Conservation (phyloP, 106 monocot species). For the Triglochin maritima region DNA sequence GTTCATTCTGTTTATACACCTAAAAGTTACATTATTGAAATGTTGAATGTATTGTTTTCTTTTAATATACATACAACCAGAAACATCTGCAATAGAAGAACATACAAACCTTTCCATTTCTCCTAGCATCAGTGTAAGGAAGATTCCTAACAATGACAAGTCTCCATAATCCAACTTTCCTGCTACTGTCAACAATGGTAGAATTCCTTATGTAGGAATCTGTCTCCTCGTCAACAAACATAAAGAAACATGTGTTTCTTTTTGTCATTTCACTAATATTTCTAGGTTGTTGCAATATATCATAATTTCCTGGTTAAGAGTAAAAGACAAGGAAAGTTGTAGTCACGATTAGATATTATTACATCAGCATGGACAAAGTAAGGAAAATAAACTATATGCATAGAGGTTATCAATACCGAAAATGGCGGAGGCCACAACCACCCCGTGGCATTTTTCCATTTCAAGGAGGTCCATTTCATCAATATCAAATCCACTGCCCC, state of each 20-base stretch:
- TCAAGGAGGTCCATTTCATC: conserved; percentile 60
- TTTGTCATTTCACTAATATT: conserved; percentile 64
- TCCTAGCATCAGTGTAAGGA: conserved; percentile 78
- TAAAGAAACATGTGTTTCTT: conserved; percentile 61
- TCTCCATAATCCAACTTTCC: conserved; percentile 74
- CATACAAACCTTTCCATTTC: conserved; percentile 76
- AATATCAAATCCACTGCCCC: conserved; percentile 80
- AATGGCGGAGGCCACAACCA: conserved; percentile 93
- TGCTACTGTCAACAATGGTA: conserved; percentile 29
- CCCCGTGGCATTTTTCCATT: conserved; percentile 79
- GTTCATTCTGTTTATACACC: too few relatives aligned
- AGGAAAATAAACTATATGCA: neutral
- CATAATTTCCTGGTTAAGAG: conserved; percentile 72
- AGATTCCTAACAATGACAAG: conserved; percentile 74
- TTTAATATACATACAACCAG: too few relatives aligned
- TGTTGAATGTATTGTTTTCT: too few relatives aligned
- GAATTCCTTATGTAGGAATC: conserved; percentile 66
- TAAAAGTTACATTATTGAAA: too few relatives aligned
- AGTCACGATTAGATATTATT: neutral
- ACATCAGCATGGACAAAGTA: neutral
- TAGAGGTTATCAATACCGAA: conserved; percentile 38
- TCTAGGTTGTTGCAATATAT: conserved; percentile 82
- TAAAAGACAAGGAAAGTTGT: conserved; percentile 4
- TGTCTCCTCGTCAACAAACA: conserved; percentile 95
- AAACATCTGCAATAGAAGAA: too few relatives aligned